Evolutionary conservation across 2,329 filamentous ascomycete genomes (phyloP), one percentile per base, ranked within the genome.

Genomic region (Colletotrichum karsti): DNA sequence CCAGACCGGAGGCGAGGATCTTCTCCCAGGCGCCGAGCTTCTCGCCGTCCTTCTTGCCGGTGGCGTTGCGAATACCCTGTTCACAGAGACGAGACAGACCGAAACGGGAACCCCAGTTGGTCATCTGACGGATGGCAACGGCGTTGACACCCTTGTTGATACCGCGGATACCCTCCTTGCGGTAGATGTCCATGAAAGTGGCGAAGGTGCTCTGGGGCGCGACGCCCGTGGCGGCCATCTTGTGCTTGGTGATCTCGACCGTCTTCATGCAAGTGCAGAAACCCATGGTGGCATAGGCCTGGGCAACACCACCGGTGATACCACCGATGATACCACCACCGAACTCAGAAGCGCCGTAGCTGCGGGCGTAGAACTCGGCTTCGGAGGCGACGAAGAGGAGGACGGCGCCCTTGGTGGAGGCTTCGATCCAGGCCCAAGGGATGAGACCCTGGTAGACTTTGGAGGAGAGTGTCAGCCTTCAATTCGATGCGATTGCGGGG

Each of bases 181-280:
- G 92, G 87, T 97, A 99, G 82, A 99, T 99, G 78, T 93, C 91
- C 91, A 95, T 96, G 83, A 99, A 99, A 67, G 96, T 98, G 74
- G 90, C 88, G 81, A 97, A 97, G 73, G 96, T 98, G 76, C 93
- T 91, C n/a, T 90, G 93, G 24, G 94, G 93, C 85, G 94, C 93
- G 73, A 91, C 90, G 74, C 96, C 96, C 46, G 90, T 73, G 35
- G 93, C 91, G 13, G 93, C 94, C 78, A 96, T 87, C 89, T 98
- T 98, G 88, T 96, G 92, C 85, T 98, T 97, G 78, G 96, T 99
- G 84, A 99, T 99, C 84, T 99, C 96, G 73, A 98, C 96, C 72
- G 96, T 99, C 91, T 99, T 99, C 96, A 99, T 99, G 90, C 96
- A 99, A 70, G 96, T 99, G 85, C 96, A 99, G 91, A 99, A 99